Percentiles rank a stretch among this genome's conserved stretches.
Evolutionary conservation across 768 basidiomycete species (phyloP).

Genomic region (Rhizopogon salebrosus): DNA sequence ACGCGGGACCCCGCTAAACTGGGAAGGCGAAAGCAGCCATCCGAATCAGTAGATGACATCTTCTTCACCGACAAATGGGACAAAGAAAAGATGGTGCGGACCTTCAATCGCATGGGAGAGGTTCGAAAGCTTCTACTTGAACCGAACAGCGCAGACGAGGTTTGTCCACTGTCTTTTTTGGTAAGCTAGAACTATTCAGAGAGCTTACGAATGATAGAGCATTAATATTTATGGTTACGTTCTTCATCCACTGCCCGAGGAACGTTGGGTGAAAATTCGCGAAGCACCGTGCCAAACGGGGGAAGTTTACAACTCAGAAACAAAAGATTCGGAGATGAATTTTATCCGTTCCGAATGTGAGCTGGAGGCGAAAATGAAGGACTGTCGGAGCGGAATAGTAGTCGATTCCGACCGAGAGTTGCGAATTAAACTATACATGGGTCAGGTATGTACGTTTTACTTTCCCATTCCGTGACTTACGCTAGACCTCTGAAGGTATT

Average conservation of each 20-base stretch:
- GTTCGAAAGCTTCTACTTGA: conserved; percentile 25
- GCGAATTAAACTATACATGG: conserved; percentile 67
- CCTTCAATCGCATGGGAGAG: conserved; percentile 61
- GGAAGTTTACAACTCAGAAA: background rate
- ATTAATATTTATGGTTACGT: conserved; percentile 39
- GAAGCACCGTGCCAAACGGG: conserved; percentile 22
- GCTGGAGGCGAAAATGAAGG: conserved; percentile 8
- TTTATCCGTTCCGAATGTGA: background rate
- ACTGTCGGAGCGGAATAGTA: conserved; percentile 38
- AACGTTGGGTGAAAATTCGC: conserved; percentile 37
- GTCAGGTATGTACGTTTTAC: conserved; percentile 41
- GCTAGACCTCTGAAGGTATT: conserved; percentile 42
- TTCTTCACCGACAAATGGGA: conserved; percentile 65
- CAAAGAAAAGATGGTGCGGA: conserved; percentile 69
- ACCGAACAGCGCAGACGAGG: conserved; percentile 31
- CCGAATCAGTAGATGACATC: conserved; percentile 32
- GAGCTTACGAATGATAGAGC: conserved; percentile 24
- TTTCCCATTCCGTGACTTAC: background rate
- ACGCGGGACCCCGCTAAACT: conserved; percentile 39
- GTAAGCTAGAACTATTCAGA: background rate
- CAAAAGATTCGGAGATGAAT: background rate
- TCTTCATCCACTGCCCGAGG: conserved; percentile 41
- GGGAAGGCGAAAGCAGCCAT: conserved; percentile 30
- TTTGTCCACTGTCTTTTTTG: conserved; percentile 14
- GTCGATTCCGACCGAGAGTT: conserved; percentile 66